A percentile compares a stretch with the other conserved stretches of the same genome.
Conservation (phyloP, 441 rosid genomes). For the Viola pubescens region DNA sequence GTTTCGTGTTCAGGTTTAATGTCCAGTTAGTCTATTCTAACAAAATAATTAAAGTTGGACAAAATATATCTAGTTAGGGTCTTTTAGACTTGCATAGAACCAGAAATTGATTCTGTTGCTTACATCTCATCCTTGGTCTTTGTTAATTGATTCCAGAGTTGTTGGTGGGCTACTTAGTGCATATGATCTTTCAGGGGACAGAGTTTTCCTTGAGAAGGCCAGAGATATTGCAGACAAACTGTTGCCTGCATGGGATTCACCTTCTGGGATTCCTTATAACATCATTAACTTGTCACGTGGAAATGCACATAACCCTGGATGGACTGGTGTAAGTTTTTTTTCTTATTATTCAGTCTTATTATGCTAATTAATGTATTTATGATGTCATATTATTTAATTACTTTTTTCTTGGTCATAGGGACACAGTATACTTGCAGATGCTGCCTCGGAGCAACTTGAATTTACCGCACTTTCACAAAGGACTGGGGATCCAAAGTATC, state of each 20-base stretch:
- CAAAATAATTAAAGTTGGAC: conserved; percentile 1
- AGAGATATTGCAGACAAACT: conserved; percentile 89
- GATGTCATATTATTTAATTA: too few species aligned
- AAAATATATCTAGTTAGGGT: background rate
- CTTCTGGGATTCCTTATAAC: conserved; percentile 79
- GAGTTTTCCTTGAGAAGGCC: conserved; percentile 84
- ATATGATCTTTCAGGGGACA: conserved; percentile 88
- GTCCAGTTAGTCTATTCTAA: conserved; percentile 24
- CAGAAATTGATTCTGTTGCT: background rate
- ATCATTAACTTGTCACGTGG: conserved; percentile 76
- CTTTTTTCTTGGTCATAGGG: conserved; percentile 42
- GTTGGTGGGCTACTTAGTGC: conserved; percentile 98
- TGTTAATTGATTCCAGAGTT: conserved; percentile 49
- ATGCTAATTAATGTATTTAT: too few species aligned
- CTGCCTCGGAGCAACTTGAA: conserved; percentile 97
- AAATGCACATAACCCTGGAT: conserved; percentile 71
- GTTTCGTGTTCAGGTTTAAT: conserved; percentile 77
- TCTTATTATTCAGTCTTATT: too few species aligned
- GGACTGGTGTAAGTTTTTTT: conserved; percentile 82
- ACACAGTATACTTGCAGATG: conserved; percentile 88
- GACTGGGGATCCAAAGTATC: conserved; percentile 95
- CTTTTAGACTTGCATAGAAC: background rate
- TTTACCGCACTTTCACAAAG: conserved; percentile 98
- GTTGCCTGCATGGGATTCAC: conserved; percentile 91
- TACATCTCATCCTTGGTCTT: conserved; percentile 12